phyloP scores from a whole-genome alignment of 2,329 filamentous ascomycete species.

The Scortechinia acanthostroma region DNA sequence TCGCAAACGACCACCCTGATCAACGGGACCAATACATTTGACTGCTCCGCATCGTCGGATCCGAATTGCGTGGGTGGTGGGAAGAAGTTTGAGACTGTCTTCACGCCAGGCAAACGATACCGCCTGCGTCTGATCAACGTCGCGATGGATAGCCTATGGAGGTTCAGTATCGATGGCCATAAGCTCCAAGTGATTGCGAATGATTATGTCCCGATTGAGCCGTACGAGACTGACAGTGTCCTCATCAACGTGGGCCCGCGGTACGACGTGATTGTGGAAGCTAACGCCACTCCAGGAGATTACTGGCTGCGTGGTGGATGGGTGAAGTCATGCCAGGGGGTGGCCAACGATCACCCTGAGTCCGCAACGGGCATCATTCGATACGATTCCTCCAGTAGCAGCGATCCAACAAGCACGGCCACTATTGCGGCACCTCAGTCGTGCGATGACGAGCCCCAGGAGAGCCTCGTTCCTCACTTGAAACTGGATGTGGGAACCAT shows the following conservation, averaged over 20 bases:
- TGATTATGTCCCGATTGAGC: conserved; percentile 54
- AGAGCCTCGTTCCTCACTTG: conserved; percentile 14
- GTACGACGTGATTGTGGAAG: conserved; percentile 35
- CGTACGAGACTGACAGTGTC: conserved; percentile 54
- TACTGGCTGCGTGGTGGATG: conserved; percentile 36
- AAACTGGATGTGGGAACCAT: conserved; percentile 13
- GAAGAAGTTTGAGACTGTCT: conserved; percentile 3
- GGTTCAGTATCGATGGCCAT: conserved; percentile 41
- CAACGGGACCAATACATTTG: conserved; percentile 27
- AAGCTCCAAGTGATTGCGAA: conserved; percentile 56
- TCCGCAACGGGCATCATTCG: conserved; percentile 15
- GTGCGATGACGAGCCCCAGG: conserved; percentile 16
- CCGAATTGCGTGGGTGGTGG: conserved; percentile 8
- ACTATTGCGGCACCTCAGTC: conserved; percentile 5
- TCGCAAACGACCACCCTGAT: conserved; percentile 31
- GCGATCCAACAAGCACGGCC: conserved; percentile 15
- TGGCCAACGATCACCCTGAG: conserved; percentile 8
- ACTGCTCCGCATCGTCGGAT: conserved; percentile 10
- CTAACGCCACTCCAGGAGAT: conserved; percentile 19
- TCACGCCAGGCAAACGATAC: conserved; percentile 9
- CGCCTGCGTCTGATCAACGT: conserved; percentile 16
- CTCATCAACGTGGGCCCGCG: conserved; percentile 36
- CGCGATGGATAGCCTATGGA: conserved; percentile 7
- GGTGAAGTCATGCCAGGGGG: conserved; percentile 17
- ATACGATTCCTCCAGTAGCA: conserved; percentile 11